Percentiles rank a stretch among this genome's conserved stretches.
Conservation (phyloP, 1,284 basidiomycete species). For the Cutaneotrichosporon dermatis region DNA sequence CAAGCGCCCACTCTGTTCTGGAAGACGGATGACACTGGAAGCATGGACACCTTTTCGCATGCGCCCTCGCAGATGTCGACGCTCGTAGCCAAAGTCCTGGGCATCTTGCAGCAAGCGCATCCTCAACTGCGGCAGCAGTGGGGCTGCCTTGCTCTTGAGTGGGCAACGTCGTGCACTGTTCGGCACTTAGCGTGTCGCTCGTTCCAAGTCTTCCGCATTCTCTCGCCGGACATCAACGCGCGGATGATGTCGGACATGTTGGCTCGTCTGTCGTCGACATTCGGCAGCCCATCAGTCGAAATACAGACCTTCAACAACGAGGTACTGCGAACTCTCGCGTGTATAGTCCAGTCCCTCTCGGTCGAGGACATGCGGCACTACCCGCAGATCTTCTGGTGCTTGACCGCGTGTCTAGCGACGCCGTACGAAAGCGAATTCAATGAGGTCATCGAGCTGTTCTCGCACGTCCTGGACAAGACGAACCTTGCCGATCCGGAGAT, state of each 20-base stretch:
- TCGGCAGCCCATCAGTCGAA: slow-evolving; percentile 65
- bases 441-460: slow-evolving; percentile 65
- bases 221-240: slow-evolving; percentile 69
- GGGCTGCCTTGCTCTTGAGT: slow-evolving; percentile 75
- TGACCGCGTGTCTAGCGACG: slow-evolving; percentile 74
- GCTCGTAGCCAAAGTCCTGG: slow-evolving; percentile 62
- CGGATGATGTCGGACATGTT: slow-evolving; percentile 74
- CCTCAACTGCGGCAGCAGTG: slow-evolving; percentile 68
- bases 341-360: slow-evolving; percentile 60
- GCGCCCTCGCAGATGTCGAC: slow-evolving; percentile 64
- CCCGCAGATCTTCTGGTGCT: slow-evolving; percentile 84
- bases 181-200: slow-evolving; percentile 82
- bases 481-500: slow-evolving; percentile 65
- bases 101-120: slow-evolving; percentile 65
- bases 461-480: slow-evolving; percentile 64
- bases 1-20: slow-evolving; percentile 57
- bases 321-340: slow-evolving; percentile 72
- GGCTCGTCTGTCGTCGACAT: slow-evolving; percentile 76
- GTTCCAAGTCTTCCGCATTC: slow-evolving; percentile 79
- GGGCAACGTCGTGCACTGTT: slow-evolving; percentile 84
- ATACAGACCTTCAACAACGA: slow-evolving; percentile 80
- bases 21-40: slow-evolving; percentile 62
- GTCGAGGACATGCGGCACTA: slow-evolving; percentile 59
- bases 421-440: slow-evolving; percentile 77
- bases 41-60: slow-evolving; percentile 35